phyloP scores from a whole-genome alignment of 805 yeast species.

The Vanderwaltozyma tropicalis region DNA sequence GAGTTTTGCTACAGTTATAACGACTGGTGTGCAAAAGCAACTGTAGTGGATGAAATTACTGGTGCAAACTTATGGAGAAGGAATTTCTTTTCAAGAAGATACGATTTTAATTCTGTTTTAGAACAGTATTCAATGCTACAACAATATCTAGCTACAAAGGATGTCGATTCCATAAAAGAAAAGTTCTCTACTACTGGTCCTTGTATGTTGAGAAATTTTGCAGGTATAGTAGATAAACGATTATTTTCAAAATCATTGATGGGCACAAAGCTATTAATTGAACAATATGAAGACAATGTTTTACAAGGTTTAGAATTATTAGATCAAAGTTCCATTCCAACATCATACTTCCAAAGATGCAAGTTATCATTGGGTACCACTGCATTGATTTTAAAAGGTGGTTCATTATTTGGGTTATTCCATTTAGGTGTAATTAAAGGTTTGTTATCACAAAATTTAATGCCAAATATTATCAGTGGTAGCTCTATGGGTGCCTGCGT shows the following conservation, averaged over 20 bases:
- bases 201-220: conserved; percentile 70
- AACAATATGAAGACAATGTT: conserved; percentile 53
- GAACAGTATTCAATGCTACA: conserved; percentile 56
- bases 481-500: conserved; percentile 91
- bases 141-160: conserved; percentile 46
- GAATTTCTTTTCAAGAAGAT: conserved; percentile 68
- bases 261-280: conserved; percentile 85
- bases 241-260: conserved; percentile 71
- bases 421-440: conserved; percentile 90
- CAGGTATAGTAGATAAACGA: conserved; percentile 73
- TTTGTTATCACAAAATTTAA: conserved; percentile 56
- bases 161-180: conserved; percentile 49
- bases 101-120: conserved; percentile 74
- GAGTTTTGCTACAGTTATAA: conserved; percentile 46
- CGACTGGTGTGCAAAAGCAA: conserved; percentile 58
- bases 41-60: conserved; percentile 38
- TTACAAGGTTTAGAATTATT: conserved; percentile 64
- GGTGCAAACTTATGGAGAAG: conserved; percentile 65
- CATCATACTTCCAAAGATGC: conserved; percentile 77
- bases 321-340: conserved; percentile 39
- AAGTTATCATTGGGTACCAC: conserved; percentile 80
- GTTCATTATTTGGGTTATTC: conserved; percentile 86
- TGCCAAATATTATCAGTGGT: conserved; percentile 84
- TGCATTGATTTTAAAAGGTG: conserved; percentile 87
- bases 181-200: conserved; percentile 63